Base-by-base conservation (phyloP, 345 rosid species). In the Salix caprea region DNA sequence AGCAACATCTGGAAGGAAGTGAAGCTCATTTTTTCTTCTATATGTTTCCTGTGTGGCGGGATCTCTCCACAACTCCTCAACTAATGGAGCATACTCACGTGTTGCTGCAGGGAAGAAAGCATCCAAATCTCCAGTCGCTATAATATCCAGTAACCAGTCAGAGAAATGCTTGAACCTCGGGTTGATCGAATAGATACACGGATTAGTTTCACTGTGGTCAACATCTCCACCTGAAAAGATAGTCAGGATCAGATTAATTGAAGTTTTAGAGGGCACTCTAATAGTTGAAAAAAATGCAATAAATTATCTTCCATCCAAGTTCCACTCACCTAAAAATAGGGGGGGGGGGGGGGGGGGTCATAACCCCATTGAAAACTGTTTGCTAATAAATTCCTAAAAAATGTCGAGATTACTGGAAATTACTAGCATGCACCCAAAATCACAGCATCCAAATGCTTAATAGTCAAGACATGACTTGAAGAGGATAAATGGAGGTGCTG, bases 71-170 rank as follows among this genome's bases (percentile, higher is more conserved):
- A 94, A 86, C 85, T 96, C 99, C 76, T 96, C 99, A 65, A 96
- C 98, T 75, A 96, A 81, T 1, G 98, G 99, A 76, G 98, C 99
- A 73, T 94, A 96, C 75, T 96, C 99, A 4, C 99, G 98, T 13
- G 99, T 91, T 71, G 99, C 99, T 2, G 99, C 99, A 21, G 99
- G 99, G 80, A 96, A 96, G 87, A 96, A 91, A 13, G 98, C 97
- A 81, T 92, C 99, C 72, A 96, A 85, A 81, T 96, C 98, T 50
- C 99, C 99, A 1, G 98, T 94, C 69, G 99, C 99, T 78, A 94
- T 96, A 65, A 94, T 94, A 76, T 96, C 98, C 74, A 96, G 90
- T 80, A 96, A 90, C 98, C 97, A 94, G 85, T 96, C 98, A 46
- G 99, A 96, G 77, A 96, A 96, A 85, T 91, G 94, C 85, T 96